A percentile compares a stretch with the other conserved stretches of the same genome.
Conservation (phyloP, 495 filamentous ascomycete genomes). For the Terfezia claveryi region DNA sequence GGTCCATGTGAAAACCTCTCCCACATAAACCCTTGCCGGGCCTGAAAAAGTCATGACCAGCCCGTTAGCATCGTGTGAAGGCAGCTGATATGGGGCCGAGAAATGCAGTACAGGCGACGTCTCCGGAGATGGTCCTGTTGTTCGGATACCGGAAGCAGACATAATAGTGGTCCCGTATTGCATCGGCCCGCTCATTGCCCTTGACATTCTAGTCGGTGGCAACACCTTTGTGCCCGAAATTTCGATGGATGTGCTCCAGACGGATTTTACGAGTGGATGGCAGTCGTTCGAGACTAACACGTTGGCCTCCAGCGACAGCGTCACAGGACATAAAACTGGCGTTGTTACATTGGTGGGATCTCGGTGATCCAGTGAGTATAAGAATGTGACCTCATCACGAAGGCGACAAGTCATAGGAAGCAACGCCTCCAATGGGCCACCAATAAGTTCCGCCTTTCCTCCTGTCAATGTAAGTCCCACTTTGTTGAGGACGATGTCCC, state of each 20-base stretch:
- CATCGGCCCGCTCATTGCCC: not conserved
- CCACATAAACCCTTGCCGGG: slow-evolving; percentile 32
- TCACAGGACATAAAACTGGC: slow-evolving; percentile 30
- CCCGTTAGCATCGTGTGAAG: not conserved
- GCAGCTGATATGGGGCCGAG: not conserved
- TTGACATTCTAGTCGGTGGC: not conserved
- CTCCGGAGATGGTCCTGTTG: slow-evolving; percentile 2
- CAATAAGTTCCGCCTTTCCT: slow-evolving; percentile 38
- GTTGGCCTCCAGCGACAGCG: slow-evolving; percentile 43
- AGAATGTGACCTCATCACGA: slow-evolving; percentile 62
- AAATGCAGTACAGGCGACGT: not conserved
- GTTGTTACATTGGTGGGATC: slow-evolving; percentile 27
- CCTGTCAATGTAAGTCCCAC: slow-evolving; percentile 43
- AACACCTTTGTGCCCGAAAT: slow-evolving; percentile 30
- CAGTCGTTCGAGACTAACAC: slow-evolving; percentile 42
- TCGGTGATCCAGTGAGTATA: slow-evolving; percentile 54
- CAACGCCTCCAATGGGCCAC: slow-evolving; percentile 34
- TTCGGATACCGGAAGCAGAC: slow-evolving; percentile 21
- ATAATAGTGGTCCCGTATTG: not conserved
- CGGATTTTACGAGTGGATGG: slow-evolving; percentile 50
- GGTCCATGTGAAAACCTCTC: slow-evolving; percentile 63
- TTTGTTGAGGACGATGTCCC: slow-evolving; percentile 40
- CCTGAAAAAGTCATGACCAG: slow-evolving; percentile 19
- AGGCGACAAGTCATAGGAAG: slow-evolving; percentile 51
- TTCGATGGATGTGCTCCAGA: slow-evolving; percentile 64